Evolutionary conservation across 176 grass and related monocot species (phyloP).

Genomic region (Secale cereale): DNA sequence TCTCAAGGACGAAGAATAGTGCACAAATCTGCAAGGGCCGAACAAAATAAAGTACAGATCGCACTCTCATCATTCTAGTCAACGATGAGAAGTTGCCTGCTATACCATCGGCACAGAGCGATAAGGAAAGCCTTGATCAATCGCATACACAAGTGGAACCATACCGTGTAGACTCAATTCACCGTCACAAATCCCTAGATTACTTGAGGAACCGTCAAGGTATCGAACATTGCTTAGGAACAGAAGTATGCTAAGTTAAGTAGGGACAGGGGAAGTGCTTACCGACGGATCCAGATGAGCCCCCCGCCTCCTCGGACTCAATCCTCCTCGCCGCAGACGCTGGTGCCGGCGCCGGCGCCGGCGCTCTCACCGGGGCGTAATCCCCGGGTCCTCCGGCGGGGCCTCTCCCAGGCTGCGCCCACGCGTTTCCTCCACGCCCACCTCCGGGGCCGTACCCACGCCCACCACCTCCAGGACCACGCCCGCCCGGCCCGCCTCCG

Average conservation of each 20-base stretch:
- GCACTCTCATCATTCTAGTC: not conserved
- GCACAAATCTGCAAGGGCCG: not conserved
- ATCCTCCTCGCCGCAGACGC: not conserved
- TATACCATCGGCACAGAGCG: not conserved
- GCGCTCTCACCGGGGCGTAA: not conserved
- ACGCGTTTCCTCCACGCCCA: conserved; percentile 30
- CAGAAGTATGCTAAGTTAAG: not conserved
- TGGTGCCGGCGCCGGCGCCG: not conserved
- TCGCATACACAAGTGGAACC: not conserved
- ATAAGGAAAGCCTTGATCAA: not conserved
- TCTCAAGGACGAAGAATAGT: not conserved
- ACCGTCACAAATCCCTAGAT: not conserved
- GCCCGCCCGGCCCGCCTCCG: not conserved
- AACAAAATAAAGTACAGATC: not conserved
- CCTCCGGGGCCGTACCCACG: not conserved
- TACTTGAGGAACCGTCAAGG: not conserved
- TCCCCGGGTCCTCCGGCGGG: not conserved
- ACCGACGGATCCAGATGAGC: conserved; percentile 36
- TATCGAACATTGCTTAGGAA: not conserved
- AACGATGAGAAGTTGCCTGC: not conserved
- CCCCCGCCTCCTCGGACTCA: not conserved
- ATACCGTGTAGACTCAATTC: not conserved
- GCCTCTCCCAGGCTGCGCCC: conserved; percentile 26
- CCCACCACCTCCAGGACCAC: not conserved
- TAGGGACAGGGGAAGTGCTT: not conserved